These are phyloP conservation scores for Jatropha podagrica DNA, from an alignment of 441 rosid genomes.

Conservation along the genomic window DNA sequence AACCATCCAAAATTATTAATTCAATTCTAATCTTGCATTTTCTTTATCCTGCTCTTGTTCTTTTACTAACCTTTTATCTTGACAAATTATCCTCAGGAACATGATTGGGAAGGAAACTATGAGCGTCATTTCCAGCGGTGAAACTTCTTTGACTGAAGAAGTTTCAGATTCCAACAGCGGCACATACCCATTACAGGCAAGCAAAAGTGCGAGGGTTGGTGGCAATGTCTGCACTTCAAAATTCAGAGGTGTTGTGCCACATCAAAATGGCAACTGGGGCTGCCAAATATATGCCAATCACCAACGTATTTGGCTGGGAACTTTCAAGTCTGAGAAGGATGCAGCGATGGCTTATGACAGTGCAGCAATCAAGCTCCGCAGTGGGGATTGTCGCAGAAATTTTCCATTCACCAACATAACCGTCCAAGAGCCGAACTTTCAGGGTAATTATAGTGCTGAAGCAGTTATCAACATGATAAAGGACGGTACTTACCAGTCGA, in stretches of 20 bases:
- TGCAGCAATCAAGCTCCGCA: conserved; percentile 54
- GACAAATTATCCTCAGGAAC: conserved; percentile 22
- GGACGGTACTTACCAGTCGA: conserved; percentile 48
- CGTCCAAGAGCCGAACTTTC: conserved; percentile 43
- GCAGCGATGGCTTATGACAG: conserved; percentile 76
- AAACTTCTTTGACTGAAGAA: conserved; percentile 21
- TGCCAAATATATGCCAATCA: conserved; percentile 59
- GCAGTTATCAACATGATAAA: conserved; percentile 50
- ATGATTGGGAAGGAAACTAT: conserved; percentile 31
- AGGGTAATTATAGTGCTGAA: conserved; percentile 37
- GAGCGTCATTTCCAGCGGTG: conserved; percentile 29
- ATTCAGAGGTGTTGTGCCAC: conserved; percentile 62
- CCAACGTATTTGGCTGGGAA: conserved; percentile 65
- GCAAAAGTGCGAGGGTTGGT: conserved; percentile 24
- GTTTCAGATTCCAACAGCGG: conserved; percentile 44
- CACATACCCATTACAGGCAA: conserved; percentile 13
- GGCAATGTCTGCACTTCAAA: conserved; percentile 15
- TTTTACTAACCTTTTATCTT: not conserved
- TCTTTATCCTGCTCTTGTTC: not conserved
- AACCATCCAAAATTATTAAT: too few relatives aligned
- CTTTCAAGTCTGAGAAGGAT: conserved; percentile 52
- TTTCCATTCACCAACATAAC: conserved; percentile 33
- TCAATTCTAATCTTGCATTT: not conserved
- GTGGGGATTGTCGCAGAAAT: conserved; percentile 41
- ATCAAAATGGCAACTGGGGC: conserved; percentile 66